Evolutionary conservation across 2,329 filamentous ascomycete genomes (phyloP).

Genomic region (Magnaporthiopsis poae): DNA sequence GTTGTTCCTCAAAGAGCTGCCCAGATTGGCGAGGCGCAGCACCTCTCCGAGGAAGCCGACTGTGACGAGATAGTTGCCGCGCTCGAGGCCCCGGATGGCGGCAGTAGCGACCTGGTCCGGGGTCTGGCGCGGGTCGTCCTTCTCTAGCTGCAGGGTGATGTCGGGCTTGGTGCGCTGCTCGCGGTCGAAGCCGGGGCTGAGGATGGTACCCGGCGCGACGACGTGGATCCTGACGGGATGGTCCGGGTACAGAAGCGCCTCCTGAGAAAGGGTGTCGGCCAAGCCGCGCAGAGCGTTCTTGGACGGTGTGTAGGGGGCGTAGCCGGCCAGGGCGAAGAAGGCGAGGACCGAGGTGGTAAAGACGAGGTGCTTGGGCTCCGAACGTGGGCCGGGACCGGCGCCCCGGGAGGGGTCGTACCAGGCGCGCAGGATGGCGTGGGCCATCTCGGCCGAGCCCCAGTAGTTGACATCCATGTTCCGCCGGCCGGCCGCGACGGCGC

Average conservation of each 20-base stretch:
- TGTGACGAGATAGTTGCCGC: conserved; percentile 68
- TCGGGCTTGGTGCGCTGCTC: conserved; percentile 74
- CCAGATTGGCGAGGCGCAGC: conserved; percentile 55
- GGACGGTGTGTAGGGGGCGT: conserved; percentile 70
- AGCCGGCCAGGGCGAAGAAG: conserved; percentile 70
- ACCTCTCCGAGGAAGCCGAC: conserved; percentile 62
- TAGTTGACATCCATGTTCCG: conserved; percentile 89
- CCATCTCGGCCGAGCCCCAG: conserved; percentile 76
- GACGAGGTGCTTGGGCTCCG: conserved; percentile 65
- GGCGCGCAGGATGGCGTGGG: conserved; percentile 63
- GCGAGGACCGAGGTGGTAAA: conserved; percentile 73
- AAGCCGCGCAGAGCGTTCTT: conserved; percentile 79
- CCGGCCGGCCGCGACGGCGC: conserved; percentile 54
- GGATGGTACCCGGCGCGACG: conserved; percentile 76
- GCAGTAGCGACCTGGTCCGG: conserved; percentile 66
- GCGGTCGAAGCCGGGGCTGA: conserved; percentile 60
- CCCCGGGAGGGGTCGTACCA: conserved; percentile 41
- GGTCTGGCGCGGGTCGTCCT: conserved; percentile 68
- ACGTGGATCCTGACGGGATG: conserved; percentile 63
- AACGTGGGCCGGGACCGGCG: conserved; percentile 37
- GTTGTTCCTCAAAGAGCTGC: conserved; percentile 47
- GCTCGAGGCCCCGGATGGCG: conserved; percentile 66
- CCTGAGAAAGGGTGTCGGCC: conserved; percentile 73
- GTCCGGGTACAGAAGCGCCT: conserved; percentile 76
- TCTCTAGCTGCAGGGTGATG: conserved; percentile 70